Evolutionary conservation across 192 early-diverging fungal genomes (phyloP), one percentile per base, ranked within the genome.

Genomic region (Gaertneriomyces sp.): DNA sequence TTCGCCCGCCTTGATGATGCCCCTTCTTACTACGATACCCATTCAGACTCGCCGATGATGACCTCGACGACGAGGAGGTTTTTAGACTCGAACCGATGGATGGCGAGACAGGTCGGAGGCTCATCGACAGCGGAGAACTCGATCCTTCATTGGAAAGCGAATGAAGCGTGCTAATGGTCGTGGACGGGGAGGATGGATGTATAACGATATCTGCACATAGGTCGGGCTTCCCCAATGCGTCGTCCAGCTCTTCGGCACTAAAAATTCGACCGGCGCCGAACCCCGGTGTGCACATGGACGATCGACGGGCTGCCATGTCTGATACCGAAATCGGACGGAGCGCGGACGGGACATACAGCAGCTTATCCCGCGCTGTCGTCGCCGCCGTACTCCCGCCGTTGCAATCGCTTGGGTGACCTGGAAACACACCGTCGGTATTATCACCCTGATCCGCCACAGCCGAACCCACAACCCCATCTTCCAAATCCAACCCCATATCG

Each of bases 261-360:
- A 68, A 68, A 17, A 51, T 14, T 1, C 66, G 42, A 11, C 66
- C 66, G 9, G 66, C 66, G 8, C 66, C 66, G 41, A 68, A 68
- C 43, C 47, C 39, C 0, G 57, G 57, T 11, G 44, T 20, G 41
- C 41, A 19, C 66, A 68, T 68, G 11, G 66, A 68, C 47, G 66
- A 60, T 25, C 66, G 56, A 6, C 66, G 56, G 11, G 57, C 57
- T 0, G 47, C 20, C 66, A 58, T 68, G 46, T 68, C 66, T 12
- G 12, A 45, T 19, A 2, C 5, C 0, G 61, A 54, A 45, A 63
- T 63, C 9, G 12, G 9, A 14, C 40, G 20, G 5, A 5, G 20
- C 20, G 49, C 20, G n/a, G 49, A 51, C 20, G 49, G 49, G 6
- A 20, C 20, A 17, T n/a, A 51, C 20, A 56, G 54, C 20, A 56